These are phyloP conservation scores for Xylaria flabelliformis DNA, from an alignment of 495 filamentous ascomycete genomes.

Conservation along the genomic window DNA sequence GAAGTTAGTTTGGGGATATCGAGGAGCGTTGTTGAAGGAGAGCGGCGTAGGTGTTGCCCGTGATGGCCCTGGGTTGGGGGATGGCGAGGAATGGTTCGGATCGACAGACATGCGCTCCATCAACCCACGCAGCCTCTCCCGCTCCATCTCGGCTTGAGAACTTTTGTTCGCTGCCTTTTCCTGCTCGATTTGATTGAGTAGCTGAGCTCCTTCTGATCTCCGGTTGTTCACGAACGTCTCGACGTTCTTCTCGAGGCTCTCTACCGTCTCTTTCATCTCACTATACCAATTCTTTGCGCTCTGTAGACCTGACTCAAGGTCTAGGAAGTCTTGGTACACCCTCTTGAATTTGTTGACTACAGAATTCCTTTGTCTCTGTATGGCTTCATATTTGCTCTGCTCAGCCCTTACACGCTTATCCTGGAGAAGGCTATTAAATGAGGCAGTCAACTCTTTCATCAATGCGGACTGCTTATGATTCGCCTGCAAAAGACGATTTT, in stretches of 20 bases:
- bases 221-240: conserved; percentile 96
- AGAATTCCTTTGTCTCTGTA: conserved; percentile 79
- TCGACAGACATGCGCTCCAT: conserved; percentile 97
- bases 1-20: conserved; percentile 57
- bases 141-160: conserved; percentile 81
- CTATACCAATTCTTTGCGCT: conserved; percentile 91
- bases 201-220: conserved; percentile 86
- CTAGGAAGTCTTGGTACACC: conserved; percentile 89
- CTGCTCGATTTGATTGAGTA: conserved; percentile 86
- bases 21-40: conserved; percentile 44
- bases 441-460: conserved; percentile 92
- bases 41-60: conserved; percentile 56
- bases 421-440: conserved; percentile 86
- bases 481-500: conserved; percentile 86
- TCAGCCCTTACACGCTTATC: conserved; percentile 94
- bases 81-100: conserved; percentile 49
- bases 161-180: conserved; percentile 70
- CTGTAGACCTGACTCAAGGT: conserved; percentile 81
- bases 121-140: conserved; percentile 81
- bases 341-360: conserved; percentile 90
- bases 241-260: conserved; percentile 95
- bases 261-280: conserved; percentile 94
- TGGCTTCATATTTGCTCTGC: conserved; percentile 89
- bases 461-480: conserved; percentile 92
- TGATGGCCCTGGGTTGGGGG: conserved; percentile 53